phyloP scores from a whole-genome alignment of 1,284 basidiomycete species.

The Moesziomyces antarcticus region DNA sequence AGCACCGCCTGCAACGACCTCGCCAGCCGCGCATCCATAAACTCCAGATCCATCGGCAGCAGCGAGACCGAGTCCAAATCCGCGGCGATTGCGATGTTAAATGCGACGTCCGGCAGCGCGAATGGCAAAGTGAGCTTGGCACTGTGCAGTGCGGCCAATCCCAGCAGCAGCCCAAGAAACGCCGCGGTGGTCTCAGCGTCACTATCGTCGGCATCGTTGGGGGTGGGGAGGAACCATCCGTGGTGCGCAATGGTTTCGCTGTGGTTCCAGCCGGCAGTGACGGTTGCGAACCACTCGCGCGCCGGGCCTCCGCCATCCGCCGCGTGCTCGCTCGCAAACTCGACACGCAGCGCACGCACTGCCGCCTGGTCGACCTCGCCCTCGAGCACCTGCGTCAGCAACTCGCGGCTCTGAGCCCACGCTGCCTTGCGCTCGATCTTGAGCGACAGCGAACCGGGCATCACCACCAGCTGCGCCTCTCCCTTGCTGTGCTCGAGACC shows the following conservation, averaged over 20 bases:
- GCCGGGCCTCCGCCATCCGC: constrained; percentile 56
- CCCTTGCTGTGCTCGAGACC: neutral
- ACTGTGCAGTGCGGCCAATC: constrained; percentile 48
- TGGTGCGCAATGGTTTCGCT: constrained; percentile 6
- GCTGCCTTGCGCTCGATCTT: constrained; percentile 16
- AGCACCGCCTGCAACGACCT: constrained; percentile 34
- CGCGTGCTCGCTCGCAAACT: constrained; percentile 49
- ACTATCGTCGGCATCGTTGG: neutral
- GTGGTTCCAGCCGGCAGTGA: constrained; percentile 26
- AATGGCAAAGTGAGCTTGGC: constrained; percentile 45
- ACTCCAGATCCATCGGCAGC: constrained; percentile 30
- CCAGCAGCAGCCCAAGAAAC: constrained; percentile 47
- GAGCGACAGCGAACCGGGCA: constrained; percentile 19
- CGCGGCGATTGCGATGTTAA: constrained; percentile 27
- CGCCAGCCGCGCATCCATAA: constrained; percentile 33
- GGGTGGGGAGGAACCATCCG: constrained; percentile 21
- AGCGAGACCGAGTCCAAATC: constrained; percentile 6
- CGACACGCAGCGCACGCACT: constrained; percentile 37
- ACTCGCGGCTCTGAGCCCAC: constrained; percentile 25
- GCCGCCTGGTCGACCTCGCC: neutral
- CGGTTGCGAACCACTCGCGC: constrained; percentile 53
- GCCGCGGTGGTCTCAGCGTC: constrained; percentile 7
- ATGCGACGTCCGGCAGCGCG: constrained; percentile 21
- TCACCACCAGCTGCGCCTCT: constrained; percentile 21
- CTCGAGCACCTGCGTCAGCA: constrained; percentile 30